Evolutionary conservation across 495 filamentous ascomycete species (phyloP), one percentile per base, ranked within the genome.

Genomic region (Mycothermus thermophilus): DNA sequence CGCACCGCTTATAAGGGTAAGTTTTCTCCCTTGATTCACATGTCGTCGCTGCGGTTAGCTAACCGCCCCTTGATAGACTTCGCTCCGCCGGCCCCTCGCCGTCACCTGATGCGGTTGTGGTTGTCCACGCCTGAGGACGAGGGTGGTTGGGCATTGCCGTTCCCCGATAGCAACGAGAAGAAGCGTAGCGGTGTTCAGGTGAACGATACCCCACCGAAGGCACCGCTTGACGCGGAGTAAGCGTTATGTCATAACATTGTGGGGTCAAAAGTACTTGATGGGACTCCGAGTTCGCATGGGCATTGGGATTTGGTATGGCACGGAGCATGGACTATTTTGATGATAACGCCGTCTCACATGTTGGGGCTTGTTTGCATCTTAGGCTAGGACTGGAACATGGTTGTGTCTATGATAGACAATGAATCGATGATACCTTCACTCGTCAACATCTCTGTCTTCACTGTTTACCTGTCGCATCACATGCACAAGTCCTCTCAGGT

Each of bases 141-240:
- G 53, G 85, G 83, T 0, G 85, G 85, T 1, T 93, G 84, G 85
- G 77, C 70, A 34, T 55, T 88, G 54, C 83, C 83, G 8, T 88
- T 84, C 55, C 72, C 72, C 46, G 85, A 92, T 64, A 76, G 72
- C 32, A 61, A 72, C 38, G 74, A 86, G 64, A 80, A 80, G 69
- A 93, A 90, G 65, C 59, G 85, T 12, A 83, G 85, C 0, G 85
- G 85, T 0, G 77, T 93, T 32, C 85, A 92, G 57, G 84, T 93
- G 9, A 72, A 90, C 57, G 69, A 92, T 54, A 76, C 71, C 27
- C 50, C 71, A 10, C 81, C 83, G 16, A 49, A 46, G 24, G 55
- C 51, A 9, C 77, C 75, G 4, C 54, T 82, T 36, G 79, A 83
- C 67, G 80, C 77, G 6, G 80, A 85, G 58, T 85, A 67, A 50